Conservation (phyloP, 768 basidiomycete genomes). For the Mycena rosella region DNA sequence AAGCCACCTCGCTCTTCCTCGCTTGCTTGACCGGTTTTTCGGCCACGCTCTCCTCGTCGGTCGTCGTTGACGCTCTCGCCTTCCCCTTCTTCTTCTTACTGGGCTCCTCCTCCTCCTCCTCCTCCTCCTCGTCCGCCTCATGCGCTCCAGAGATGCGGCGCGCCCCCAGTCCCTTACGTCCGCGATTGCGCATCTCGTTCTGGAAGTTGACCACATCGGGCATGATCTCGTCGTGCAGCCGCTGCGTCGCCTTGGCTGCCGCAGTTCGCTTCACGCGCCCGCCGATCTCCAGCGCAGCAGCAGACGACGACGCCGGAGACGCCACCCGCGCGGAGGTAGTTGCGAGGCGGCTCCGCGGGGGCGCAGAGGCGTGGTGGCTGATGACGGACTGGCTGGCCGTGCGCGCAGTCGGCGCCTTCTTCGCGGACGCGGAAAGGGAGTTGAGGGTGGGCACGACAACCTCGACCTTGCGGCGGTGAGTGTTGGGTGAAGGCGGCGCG, state of each 20-base stretch:
- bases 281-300: constrained; percentile 25
- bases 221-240: constrained; percentile 77
- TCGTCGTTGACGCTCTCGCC: constrained; percentile 34
- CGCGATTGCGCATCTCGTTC: constrained; percentile 68
- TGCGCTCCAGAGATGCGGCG: constrained; percentile 47
- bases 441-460: constrained; percentile 6
- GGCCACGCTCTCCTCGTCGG: constrained; percentile 36
- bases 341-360: constrained; percentile 11
- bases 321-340: not conserved
- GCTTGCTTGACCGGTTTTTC: constrained; percentile 19
- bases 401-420: constrained; percentile 13
- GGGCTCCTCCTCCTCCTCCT: constrained; percentile 33
- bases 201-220: constrained; percentile 81
- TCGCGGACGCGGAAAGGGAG: constrained; percentile 5
- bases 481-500: constrained; percentile 5
- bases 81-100: constrained; percentile 30
- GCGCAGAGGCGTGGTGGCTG: constrained; percentile 25
- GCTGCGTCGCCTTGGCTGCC: constrained; percentile 60
- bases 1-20: constrained; percentile 27
- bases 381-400: constrained; percentile 5
- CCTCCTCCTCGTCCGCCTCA: constrained; percentile 40
- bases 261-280: constrained; percentile 53
- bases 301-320: constrained; percentile 36
- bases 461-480: not conserved
- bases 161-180: constrained; percentile 39